Evolutionary conservation across 2,329 filamentous ascomycete genomes (phyloP), one percentile per base, ranked within the genome.

Genomic region (Neopestalotiopsis sp.): DNA sequence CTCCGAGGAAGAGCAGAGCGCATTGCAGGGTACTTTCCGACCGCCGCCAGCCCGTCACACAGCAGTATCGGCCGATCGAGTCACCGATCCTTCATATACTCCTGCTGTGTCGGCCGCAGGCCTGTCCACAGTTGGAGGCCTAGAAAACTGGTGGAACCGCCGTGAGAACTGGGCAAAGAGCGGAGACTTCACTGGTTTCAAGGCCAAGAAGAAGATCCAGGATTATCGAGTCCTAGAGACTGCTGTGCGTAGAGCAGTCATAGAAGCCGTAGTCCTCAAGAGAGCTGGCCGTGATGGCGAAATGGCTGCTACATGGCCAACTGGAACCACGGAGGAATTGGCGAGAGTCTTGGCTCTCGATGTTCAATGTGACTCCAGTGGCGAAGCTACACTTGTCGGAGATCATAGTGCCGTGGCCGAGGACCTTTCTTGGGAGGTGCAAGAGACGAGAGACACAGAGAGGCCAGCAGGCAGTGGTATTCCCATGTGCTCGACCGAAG

Each of bases 131-230:
- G 82, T 88, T 13, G 83, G 82, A 56, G 80, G 83, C 1, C 69
- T 88, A 49, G 78, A 78, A 42, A 78, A 77, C 32, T 90, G 87
- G 87, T 90, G 87, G 87, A 82, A 88, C 7, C 76, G 81, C 65
- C 78, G 79, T n/a, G 80, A 81, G n/a, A 82, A 88, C 74, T 89
- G 88, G 86, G 80, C 80, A 61, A 68, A 78, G 49, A 81, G 82
- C 69, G 84, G 82, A 73, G 74, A 81, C 63, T 84, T 86, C 70
- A 74, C 74, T 17, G 80, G 82, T 2, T 89, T 89, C 72, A 73
- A 74, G 66, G 78, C 78, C 45, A 68, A 72, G 5, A 74, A 78
- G 1, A 83, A 81, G 74, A 78, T 86, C 9, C 75, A 77, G 34
- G 84, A 88, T 40, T 75, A 79, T 32, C 77, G 77, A 1, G 73